A percentile compares a stretch with the other conserved stretches of the same genome.
Evolutionary conservation across 495 filamentous ascomycete species (phyloP).

Genomic region (Filosporella fistucella): DNA sequence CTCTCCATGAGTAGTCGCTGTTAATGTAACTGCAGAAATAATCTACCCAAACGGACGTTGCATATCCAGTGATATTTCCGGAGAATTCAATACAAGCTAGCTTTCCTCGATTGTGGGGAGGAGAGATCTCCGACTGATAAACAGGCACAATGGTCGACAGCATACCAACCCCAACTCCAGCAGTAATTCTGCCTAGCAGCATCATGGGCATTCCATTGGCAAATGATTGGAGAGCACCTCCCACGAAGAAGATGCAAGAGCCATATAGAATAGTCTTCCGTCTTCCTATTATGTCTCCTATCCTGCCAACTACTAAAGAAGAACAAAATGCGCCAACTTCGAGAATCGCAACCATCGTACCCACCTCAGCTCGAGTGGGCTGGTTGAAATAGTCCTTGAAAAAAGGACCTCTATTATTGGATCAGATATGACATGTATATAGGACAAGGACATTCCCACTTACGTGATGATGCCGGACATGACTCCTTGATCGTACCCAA

Average conservation of each 20-base stretch:
- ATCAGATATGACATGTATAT: conserved; percentile 14
- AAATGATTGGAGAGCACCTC: conserved; percentile 81
- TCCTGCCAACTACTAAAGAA: conserved; percentile 79
- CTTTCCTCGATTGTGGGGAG: conserved; percentile 91
- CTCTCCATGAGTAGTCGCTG: conserved; percentile 80
- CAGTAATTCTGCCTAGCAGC: conserved; percentile 85
- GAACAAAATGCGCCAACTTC: conserved; percentile 91
- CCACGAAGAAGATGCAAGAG: conserved; percentile 85
- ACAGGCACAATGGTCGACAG: conserved; percentile 96
- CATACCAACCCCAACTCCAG: conserved; percentile 89
- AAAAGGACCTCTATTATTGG: conserved; percentile 59
- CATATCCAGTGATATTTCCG: conserved; percentile 93
- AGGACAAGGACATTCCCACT: conserved; percentile 27
- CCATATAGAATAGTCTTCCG: conserved; percentile 91
- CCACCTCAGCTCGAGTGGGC: conserved; percentile 76
- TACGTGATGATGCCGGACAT: conserved; percentile 99
- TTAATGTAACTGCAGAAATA: conserved; percentile 93
- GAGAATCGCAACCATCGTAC: conserved; percentile 94
- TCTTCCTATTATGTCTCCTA: conserved; percentile 90
- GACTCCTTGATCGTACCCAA: conserved; percentile 98
- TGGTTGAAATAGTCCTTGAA: conserved; percentile 92
- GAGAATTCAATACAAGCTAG: conserved; percentile 98
- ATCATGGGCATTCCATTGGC: conserved; percentile 84
- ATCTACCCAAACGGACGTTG: conserved; percentile 96
- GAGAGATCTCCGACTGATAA: conserved; percentile 97